Conservation (phyloP, 495 filamentous ascomycete species). For the Geopyxis carbonaria region DNA sequence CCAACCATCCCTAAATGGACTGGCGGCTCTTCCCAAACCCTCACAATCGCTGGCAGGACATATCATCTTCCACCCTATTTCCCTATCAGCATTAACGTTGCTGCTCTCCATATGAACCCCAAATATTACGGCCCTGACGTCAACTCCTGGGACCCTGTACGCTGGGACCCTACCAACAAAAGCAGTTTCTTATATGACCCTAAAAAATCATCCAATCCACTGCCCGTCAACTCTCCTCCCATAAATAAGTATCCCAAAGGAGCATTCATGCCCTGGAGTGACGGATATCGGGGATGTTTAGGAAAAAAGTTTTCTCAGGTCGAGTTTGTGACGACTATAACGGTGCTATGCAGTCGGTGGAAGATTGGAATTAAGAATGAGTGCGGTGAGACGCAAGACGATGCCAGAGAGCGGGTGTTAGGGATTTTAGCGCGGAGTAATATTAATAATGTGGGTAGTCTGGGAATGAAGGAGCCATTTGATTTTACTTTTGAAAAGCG, state of each 20-base stretch:
- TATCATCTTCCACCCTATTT: neutral
- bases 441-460: neutral
- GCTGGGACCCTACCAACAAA: constrained; percentile 11
- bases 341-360: constrained; percentile 45
- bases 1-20: neutral
- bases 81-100: neutral
- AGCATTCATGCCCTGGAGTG: constrained; percentile 50
- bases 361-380: constrained; percentile 47
- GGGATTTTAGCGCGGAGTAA: constrained; percentile 1
- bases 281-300: constrained; percentile 51
- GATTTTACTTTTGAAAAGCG: no score
- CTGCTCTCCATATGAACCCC: constrained; percentile 29
- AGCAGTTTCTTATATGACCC: neutral
- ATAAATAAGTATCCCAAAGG: neutral
- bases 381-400: constrained; percentile 26
- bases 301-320: constrained; percentile 61
- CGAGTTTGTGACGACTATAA: constrained; percentile 51
- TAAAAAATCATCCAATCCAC: neutral
- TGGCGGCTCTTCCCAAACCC: neutral
- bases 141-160: constrained; percentile 18
- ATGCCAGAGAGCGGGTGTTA: neutral
- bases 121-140: constrained; percentile 31
- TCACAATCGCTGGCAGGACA: neutral
- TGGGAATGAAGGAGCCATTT: neutral
- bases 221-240: neutral